Conservation (phyloP, 768 basidiomycete genomes). For the Tricholoma saponaceum region DNA sequence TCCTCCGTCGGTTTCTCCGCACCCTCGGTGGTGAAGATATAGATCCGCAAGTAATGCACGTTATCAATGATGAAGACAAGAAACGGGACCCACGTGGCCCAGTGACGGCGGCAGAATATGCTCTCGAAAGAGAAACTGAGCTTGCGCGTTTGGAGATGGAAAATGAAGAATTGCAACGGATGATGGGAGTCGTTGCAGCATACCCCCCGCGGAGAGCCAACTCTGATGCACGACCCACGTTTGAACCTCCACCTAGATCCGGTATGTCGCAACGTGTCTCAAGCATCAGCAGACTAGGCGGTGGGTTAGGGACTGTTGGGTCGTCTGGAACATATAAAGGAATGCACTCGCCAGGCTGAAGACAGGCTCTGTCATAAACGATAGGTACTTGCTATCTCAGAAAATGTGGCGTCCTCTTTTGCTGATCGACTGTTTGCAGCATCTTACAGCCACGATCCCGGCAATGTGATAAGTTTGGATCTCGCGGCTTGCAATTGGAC, state of each 20-base stretch:
- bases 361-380: neutral
- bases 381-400: neutral
- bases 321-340: slow-evolving; percentile 43
- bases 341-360: slow-evolving; percentile 20
- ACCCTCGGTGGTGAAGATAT: slow-evolving; percentile 63
- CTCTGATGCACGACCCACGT: slow-evolving; percentile 14
- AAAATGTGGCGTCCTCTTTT: neutral
- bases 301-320: slow-evolving; percentile 24
- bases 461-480: neutral
- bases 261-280: slow-evolving; percentile 14
- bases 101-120: slow-evolving; percentile 55
- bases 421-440: neutral
- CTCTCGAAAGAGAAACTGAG: slow-evolving; percentile 88
- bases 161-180: slow-evolving; percentile 73
- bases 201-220: slow-evolving; percentile 21
- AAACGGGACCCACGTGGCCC: slow-evolving; percentile 37
- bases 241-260: slow-evolving; percentile 18
- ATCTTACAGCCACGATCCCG: neutral
- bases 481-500: neutral
- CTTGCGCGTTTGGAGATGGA: slow-evolving; percentile 83
- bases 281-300: slow-evolving; percentile 16
- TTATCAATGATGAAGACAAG: slow-evolving; percentile 28
- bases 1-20: slow-evolving; percentile 68
- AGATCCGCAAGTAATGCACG: slow-evolving; percentile 18
- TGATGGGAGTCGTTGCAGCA: slow-evolving; percentile 51